Conservation (phyloP, 75 land plant species). For the Chamaecyparis obtusa region DNA sequence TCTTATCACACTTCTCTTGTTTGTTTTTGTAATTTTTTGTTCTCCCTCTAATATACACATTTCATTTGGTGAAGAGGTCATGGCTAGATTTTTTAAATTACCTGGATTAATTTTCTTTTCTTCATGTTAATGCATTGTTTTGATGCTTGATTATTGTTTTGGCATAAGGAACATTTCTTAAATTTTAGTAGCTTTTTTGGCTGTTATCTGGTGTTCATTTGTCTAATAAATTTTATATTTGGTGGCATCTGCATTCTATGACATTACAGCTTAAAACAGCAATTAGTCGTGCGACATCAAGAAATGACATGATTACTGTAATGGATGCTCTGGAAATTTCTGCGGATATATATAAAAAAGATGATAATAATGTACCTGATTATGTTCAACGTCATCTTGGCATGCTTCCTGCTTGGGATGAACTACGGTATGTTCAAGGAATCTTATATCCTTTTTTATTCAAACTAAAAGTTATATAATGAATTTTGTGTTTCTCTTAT, state of each 20-base stretch:
- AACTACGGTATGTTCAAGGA: conserved; percentile 44
- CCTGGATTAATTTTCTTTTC: neutral
- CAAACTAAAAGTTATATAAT: neutral
- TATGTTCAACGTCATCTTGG: conserved; percentile 90
- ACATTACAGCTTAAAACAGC: conserved; percentile 81
- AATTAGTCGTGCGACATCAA: conserved; percentile 74
- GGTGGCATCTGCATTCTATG: neutral
- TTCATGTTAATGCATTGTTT: neutral
- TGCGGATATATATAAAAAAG: conserved; percentile 73
- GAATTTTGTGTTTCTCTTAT: neutral
- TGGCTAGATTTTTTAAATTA: neutral
- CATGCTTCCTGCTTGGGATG: conserved; percentile 88
- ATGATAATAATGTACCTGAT: conserved; percentile 71
- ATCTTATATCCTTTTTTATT: neutral
- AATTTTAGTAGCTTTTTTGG: neutral
- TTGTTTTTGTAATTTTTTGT: too few species aligned
- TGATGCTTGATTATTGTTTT: neutral
- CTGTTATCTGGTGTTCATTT: neutral
- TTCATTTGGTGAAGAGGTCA: neutral
- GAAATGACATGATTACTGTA: conserved; percentile 84
- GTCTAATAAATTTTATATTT: neutral
- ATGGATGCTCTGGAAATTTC: conserved; percentile 95
- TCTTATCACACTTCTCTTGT: too few species aligned
- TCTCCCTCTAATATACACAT: too few species aligned
- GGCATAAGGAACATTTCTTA: neutral